Conservation (phyloP, 805 yeast genomes). For the Ogataea haglerorum region DNA sequence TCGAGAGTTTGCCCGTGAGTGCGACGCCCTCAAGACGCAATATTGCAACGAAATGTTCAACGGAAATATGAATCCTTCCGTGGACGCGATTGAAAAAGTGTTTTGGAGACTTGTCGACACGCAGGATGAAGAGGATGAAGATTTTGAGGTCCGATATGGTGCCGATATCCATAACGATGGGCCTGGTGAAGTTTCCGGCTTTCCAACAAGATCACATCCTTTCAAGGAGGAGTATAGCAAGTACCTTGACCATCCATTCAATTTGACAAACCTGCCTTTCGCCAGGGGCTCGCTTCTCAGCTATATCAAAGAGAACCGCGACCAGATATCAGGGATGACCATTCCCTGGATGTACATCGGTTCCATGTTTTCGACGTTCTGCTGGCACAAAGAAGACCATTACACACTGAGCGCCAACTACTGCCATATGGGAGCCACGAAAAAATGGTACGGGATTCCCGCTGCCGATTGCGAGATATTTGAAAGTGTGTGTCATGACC, state of each 20-base stretch:
- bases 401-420: conserved; percentile 88
- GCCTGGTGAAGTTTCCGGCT: conserved; percentile 70
- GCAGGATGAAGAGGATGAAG: conserved; percentile 29
- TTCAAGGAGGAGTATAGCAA: conserved; percentile 17
- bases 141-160: conserved; percentile 70
- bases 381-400: conserved; percentile 97
- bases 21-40: conserved; percentile 45
- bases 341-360: conserved; percentile 95
- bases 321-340: conserved; percentile 86
- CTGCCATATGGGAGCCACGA: conserved; percentile 85
- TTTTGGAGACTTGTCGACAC: conserved; percentile 55
- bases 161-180: conserved; percentile 73
- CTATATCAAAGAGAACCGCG: conserved; percentile 43
- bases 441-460: conserved; percentile 94
- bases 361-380: conserved; percentile 82
- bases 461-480: conserved; percentile 58
- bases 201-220: conserved; percentile 48
- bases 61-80: conserved; percentile 32
- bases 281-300: conserved; percentile 67
- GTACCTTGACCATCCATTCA: conserved; percentile 67
- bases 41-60: conserved; percentile 37
- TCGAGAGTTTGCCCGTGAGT: conserved; percentile 55
- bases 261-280: conserved; percentile 68
- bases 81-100: conserved; percentile 51
- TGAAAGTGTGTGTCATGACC: conserved; percentile 55